A percentile compares a stretch with the other conserved stretches of the same genome.
phyloP scores from a whole-genome alignment of 192 early-diverging fungal species.

The Coemansia reversa region DNA sequence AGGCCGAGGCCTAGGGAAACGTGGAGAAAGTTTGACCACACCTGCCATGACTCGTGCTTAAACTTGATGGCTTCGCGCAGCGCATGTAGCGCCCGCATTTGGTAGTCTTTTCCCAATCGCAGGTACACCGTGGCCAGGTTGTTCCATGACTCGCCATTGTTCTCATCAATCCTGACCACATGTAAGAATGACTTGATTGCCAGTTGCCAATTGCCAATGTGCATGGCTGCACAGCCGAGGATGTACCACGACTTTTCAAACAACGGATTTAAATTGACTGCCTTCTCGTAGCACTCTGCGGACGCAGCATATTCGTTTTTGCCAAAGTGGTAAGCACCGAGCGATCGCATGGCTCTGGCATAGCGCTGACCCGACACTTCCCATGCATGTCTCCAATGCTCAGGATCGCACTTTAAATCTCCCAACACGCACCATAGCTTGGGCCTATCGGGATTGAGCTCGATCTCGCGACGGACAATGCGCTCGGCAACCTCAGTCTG shows the following conservation, averaged over 20 bases:
- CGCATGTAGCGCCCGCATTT: conserved; percentile 76
- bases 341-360: conserved; percentile 92
- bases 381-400: conserved; percentile 87
- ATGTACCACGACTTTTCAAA: conserved; percentile 97
- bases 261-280: conserved; percentile 87
- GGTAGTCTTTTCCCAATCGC: conserved; percentile 60
- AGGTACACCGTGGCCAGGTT: conserved; percentile 89
- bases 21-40: conserved; percentile 93
- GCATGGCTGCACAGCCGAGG: conserved; percentile 91
- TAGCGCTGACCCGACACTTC: conserved; percentile 74
- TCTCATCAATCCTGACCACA: conserved; percentile 66
- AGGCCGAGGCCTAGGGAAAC: conserved; percentile 66
- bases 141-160: conserved; percentile 96
- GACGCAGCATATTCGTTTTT: conserved; percentile 60
- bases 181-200: conserved; percentile 76
- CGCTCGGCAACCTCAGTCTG: conserved; percentile 85
- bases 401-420: conserved; percentile 75
- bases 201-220: conserved; percentile 69
- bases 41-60: conserved; percentile 80
- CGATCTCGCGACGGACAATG: conserved; percentile 67
- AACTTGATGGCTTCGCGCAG: conserved; percentile 78
- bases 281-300: conserved; percentile 77
- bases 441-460: conserved; percentile 65
- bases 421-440: conserved; percentile 91
- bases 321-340: conserved; percentile 81